Evolutionary conservation across 176 grass and related monocot genomes (phyloP), one percentile per base, ranked within the genome.

Genomic region (Alloteropsis semialata): DNA sequence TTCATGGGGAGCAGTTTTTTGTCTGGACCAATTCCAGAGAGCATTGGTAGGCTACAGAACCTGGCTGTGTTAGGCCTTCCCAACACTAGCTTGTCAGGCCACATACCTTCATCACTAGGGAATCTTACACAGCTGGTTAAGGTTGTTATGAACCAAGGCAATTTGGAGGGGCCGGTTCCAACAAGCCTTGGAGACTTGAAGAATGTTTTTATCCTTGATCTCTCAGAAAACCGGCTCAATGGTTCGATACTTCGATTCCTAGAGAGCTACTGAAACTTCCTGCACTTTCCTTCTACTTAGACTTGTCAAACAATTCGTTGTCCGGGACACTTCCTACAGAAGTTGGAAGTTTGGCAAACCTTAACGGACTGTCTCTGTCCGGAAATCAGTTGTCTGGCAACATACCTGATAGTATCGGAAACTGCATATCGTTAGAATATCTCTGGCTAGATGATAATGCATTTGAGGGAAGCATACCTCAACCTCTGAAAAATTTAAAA

Each of bases 391-490:
- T 92, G 3, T 85, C 77, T 22, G 72, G 86, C 4, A 54, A 74
- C 44, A 88, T 93, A 56, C 91, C 91, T 5, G 15, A 5, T 3
- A 74, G 42, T 30, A 78, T 88, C 10, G 83, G 78, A 11, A 71
- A 64, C n/a, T n/a, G n/a, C n/a, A n/a, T n/a, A n/a, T n/a, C n/a
- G n/a, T n/a, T n/a, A n/a, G n/a, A n/a, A n/a, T 33, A 3, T 3
- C 50, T 93, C 7, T 28, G 25, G 65, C 19, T 93, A 42, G 88
- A 76, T 60, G 46, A 25, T 0, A 93, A 93, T 44, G 71, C 25
- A 2, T 82, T 93, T 18, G 34, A 82, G 41, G 91, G 88, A 65
- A 41, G 16, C 46, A 81, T 90, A 82, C 85, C 91, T 56, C 24
- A 44, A 28, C 69, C 73, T 58, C 51, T 84, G 18, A 18, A 17